Evolutionary conservation across 306 rosid genomes (phyloP), one percentile per base, ranked within the genome.

Genomic region (Corylus heterophylla): DNA sequence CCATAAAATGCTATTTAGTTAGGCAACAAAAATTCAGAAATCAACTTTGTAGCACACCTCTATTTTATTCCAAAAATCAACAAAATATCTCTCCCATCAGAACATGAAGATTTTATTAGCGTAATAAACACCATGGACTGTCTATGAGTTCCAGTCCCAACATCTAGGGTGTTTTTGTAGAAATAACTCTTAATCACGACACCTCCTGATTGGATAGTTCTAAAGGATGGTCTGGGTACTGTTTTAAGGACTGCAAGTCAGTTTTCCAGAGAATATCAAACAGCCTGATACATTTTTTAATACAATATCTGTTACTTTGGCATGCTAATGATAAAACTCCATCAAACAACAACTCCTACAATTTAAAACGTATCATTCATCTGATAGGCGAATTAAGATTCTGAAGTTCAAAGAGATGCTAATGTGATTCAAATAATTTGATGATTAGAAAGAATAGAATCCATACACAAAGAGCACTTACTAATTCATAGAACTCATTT

Each of bases 401-500:
- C 64, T 58, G 35, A 58, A 22, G 64, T 12, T 49, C 29, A 59
- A 59, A 59, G 17, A 22, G 7, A 59, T 59, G 37, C 35, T 12
- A 29, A 54, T 16, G n/a, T 54, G 59, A 17, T 63, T 63, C 45
- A 68, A 68, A 68, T 20, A n/a, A n/a, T 68, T 8, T 39, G 9
- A n/a, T 39, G 49, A 37, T 16, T 42, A 68, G 72, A 18, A 68
- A 18, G 72, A 68, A 42, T 4, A 68, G 72, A 17, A 7, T 4
- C 51, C 8, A 67, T 18, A 18, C 6, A 67, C 47, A 4, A 42
- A 42, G 27, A 68, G 14, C 27, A 67, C 74, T 62, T 66, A 71
- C 37, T 48, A 35, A 69, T 22, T 47, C 37, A 59, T 76, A 56
- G 69, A 59, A 59, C 37, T 59, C 7, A 22, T 55, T 49, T 85